Evolutionary conservation across 1,284 basidiomycete genomes (phyloP).

Genomic region (Malassezia restricta): DNA sequence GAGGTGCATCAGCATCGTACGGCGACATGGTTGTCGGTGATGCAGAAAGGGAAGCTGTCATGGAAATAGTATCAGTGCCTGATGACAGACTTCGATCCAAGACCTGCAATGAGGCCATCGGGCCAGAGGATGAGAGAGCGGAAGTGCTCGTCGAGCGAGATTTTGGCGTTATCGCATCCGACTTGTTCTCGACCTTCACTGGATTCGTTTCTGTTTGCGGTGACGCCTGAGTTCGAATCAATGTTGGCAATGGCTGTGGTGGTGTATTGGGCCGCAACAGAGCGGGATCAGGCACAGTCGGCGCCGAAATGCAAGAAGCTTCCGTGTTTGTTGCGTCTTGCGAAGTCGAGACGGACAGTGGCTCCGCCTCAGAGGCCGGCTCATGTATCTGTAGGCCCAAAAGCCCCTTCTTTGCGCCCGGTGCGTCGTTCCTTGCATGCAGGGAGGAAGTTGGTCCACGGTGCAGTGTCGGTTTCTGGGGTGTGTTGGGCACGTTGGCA

Average conservation of each 20-base stretch:
- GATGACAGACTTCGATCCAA: not conserved
- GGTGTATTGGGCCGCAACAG: not conserved
- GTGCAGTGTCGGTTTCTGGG: not conserved
- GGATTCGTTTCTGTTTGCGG: constrained; percentile 4
- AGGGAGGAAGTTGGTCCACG: too few relatives aligned
- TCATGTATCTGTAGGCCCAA: constrained; percentile 11
- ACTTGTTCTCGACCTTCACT: not conserved
- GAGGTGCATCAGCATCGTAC: not conserved
- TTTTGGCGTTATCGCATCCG: not conserved
- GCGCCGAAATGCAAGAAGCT: not conserved
- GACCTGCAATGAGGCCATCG: not conserved
- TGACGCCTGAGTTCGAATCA: constrained; percentile 28
- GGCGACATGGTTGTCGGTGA: not conserved
- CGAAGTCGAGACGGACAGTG: not conserved
- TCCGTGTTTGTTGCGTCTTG: not conserved
- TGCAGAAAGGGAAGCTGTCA: not conserved
- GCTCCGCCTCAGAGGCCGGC: not conserved
- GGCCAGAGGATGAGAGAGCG: not conserved
- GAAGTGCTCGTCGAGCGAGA: not conserved
- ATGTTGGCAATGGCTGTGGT: constrained; percentile 16
- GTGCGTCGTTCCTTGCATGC: not conserved
- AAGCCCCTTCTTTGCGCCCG: not conserved
- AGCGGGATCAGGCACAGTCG: not conserved
- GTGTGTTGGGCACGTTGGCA: not conserved
- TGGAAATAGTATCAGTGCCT: not conserved